Evolutionary conservation across 2,329 filamentous ascomycete genomes (phyloP), one percentile per base, ranked within the genome.

Genomic region (Verticillium klebahnii): DNA sequence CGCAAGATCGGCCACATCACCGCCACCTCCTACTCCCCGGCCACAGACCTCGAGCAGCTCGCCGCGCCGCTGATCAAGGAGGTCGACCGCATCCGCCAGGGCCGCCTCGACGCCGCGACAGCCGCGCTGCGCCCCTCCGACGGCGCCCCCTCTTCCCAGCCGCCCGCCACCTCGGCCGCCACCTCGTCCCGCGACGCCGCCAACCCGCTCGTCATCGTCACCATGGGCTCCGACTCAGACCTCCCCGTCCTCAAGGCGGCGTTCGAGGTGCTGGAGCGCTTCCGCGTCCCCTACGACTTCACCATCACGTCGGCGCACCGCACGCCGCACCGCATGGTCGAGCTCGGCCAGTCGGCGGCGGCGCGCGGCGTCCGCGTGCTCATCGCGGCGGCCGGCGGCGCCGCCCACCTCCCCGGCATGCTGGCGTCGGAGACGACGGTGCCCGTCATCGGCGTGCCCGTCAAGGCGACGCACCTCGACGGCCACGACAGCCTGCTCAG

Each of bases 1-100:
- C 89, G 95, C 56, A 99, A 98, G 76, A 98, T 98, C 79, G 94
- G 94, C 12, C 95, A 99, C 74, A 86, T 99, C 67, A 98, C 93
- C 1, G 78, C 96, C 40, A 90, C 91, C 1, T 88, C 87, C 1
- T 80, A 84, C 14, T 87, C 85, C 0, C 86, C 93, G 71, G 78
- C 84, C 40, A 82, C 88, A 68, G 87, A 89, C n/a, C 75, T 87
- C 17, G 80, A 83, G 63, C 66, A 73, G 71, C 79, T 82, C 17
- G 83, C 88, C 15, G 85, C 89, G 40, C 85, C 89, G 59, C 82
- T 97, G 25, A 85, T 96, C 62, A 78, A 88, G 55, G 77, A 84
- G 59, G 84, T 86, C 29, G 84, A 90, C 68, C 70, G 73, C 14
- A 85, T 90, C 67, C 82, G 84, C 56, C 77, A 78, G n/a, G 82